Conservation (phyloP, 805 yeast species). For the Kuraishia piskuri region DNA sequence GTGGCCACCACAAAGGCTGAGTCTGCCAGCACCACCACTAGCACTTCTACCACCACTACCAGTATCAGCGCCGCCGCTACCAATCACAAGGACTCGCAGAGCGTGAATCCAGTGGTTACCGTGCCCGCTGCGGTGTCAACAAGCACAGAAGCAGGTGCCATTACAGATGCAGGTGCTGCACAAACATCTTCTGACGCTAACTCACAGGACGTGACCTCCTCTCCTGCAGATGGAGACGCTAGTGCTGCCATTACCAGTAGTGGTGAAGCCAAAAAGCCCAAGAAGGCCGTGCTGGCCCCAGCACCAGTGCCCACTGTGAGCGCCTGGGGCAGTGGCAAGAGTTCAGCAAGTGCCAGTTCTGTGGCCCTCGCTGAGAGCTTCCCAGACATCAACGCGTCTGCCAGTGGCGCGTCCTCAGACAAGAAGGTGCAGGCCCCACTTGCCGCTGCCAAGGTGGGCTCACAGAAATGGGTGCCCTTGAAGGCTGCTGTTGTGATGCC, state of each 20-base stretch:
- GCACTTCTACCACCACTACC: background rate
- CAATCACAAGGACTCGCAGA: conserved; percentile 14
- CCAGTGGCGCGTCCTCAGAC: conserved; percentile 10
- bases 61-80: conserved; percentile 20
- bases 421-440: conserved; percentile 14
- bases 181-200: too few relatives aligned
- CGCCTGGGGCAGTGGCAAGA: conserved; percentile 44
- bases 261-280: conserved; percentile 13
- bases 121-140: background rate
- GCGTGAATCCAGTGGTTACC: conserved; percentile 9
- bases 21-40: too few relatives aligned
- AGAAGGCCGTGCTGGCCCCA: conserved; percentile 38
- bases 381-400: conserved; percentile 13
- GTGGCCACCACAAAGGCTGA: background rate
- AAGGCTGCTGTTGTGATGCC: conserved; percentile 45
- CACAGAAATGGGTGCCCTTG: conserved; percentile 70
- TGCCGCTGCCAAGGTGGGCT: conserved; percentile 25
- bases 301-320: conserved; percentile 57
- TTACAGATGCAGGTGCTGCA: too few relatives aligned
- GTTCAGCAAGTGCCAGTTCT: conserved; percentile 16
- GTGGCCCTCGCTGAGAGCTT: conserved; percentile 7
- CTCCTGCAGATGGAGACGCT: background rate
- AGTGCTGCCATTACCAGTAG: background rate
- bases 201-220: background rate
- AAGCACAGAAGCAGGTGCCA: too few relatives aligned